phyloP scores from a whole-genome alignment of 2,329 filamentous ascomycete species.

The Epichloe sylvatica region DNA sequence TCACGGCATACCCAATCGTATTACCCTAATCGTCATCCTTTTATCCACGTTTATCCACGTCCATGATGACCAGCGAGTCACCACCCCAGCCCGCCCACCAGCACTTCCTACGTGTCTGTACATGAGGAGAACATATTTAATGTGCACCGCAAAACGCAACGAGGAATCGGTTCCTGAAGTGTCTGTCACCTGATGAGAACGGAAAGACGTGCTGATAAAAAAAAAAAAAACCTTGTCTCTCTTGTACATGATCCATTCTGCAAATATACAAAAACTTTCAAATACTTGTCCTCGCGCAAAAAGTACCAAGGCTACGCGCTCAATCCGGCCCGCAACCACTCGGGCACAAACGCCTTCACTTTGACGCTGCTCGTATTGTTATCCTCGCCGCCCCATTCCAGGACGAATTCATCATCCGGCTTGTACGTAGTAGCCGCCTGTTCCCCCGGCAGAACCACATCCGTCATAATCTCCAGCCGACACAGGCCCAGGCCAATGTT shows the following conservation, averaged over 20 bases:
- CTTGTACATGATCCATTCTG: neutral
- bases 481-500: constrained; percentile 82
- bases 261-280: neutral
- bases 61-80: neutral
- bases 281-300: neutral
- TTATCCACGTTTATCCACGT: neutral
- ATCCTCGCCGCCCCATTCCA: constrained; percentile 36
- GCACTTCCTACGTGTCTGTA: neutral
- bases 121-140: too few species aligned
- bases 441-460: constrained; percentile 55
- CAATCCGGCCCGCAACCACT: constrained; percentile 47
- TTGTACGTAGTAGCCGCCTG: constrained; percentile 50
- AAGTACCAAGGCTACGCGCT: neutral
- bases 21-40: neutral
- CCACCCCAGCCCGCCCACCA: neutral
- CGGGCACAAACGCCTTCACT: constrained; percentile 72
- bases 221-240: too few species aligned
- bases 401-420: constrained; percentile 46
- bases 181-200: too few species aligned
- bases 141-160: too few species aligned
- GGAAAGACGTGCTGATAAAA: too few species aligned
- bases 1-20: too few species aligned
- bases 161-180: too few species aligned
- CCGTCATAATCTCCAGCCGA: constrained; percentile 81
- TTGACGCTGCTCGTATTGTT: constrained; percentile 25